phyloP scores from a whole-genome alignment of 805 yeast genomes.

The Candida pseudofarinosa region DNA sequence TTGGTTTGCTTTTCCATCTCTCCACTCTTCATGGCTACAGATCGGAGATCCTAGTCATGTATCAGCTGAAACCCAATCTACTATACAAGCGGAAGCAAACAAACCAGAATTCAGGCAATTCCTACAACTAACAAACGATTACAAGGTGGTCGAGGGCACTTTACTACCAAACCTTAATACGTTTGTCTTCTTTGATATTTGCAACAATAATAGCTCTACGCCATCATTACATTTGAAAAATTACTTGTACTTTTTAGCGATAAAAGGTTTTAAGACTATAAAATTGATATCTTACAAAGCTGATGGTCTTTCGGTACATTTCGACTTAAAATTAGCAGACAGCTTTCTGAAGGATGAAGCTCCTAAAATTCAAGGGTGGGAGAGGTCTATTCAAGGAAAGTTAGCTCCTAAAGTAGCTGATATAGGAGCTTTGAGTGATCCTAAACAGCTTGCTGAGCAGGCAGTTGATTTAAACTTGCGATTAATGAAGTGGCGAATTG shows the following conservation, averaged over 20 bases:
- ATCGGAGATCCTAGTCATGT: slow-evolving; percentile 4
- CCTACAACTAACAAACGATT: slow-evolving; percentile 10
- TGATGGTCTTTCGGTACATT: slow-evolving; percentile 12
- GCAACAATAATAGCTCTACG: slow-evolving; percentile 17
- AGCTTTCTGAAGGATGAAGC: slow-evolving; percentile 6
- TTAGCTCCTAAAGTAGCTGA: slow-evolving; percentile 83
- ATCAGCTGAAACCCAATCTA: background rate
- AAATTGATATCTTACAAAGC: slow-evolving; percentile 23
- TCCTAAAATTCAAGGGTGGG: slow-evolving; percentile 81
- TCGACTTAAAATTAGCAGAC: slow-evolving; percentile 13
- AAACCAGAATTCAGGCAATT: slow-evolving; percentile 6
- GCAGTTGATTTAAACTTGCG: slow-evolving; percentile 88
- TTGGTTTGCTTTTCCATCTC: slow-evolving; percentile 82
- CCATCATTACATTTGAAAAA: slow-evolving; percentile 60
- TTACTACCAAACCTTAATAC: background rate
- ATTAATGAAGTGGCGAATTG: slow-evolving; percentile 95
- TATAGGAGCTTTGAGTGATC: slow-evolving; percentile 76
- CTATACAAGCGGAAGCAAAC: background rate
- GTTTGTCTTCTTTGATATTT: slow-evolving; percentile 31
- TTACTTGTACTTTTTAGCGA: slow-evolving; percentile 46
- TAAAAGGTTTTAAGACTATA: slow-evolving; percentile 16
- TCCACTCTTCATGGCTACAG: slow-evolving; percentile 49
- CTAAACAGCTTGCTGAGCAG: slow-evolving; percentile 78
- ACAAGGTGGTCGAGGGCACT: background rate
- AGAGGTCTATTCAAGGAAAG: slow-evolving; percentile 67